Evolutionary conservation across 257 asterid genomes (phyloP).

Genomic region (Ilex aquifolium): DNA sequence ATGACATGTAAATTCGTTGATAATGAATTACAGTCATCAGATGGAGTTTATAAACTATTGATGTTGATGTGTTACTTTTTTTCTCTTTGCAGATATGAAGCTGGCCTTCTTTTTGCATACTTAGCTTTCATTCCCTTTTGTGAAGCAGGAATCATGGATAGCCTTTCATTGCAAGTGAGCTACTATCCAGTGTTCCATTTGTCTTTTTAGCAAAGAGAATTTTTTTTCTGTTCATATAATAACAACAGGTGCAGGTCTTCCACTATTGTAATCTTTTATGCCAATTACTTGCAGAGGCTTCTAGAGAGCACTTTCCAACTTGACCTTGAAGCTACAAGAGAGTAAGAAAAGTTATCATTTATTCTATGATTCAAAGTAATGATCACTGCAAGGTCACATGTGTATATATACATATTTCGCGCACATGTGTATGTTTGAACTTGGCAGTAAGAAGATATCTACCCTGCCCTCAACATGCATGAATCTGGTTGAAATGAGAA

Average conservation of each 20-base stretch:
- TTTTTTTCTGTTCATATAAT: too few species aligned
- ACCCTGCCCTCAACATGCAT: too few species aligned
- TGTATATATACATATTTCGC: not conserved
- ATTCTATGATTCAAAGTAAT: not conserved
- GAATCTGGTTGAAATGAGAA: too few species aligned
- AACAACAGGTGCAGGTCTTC: too few species aligned
- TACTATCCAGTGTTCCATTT: not conserved
- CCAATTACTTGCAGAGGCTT: constrained; percentile 61
- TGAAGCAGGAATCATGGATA: constrained; percentile 80
- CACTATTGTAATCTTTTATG: constrained; percentile 1
- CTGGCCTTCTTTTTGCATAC: constrained; percentile 81
- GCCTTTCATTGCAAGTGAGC: constrained; percentile 74
- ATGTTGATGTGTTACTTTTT: constrained; percentile 5
- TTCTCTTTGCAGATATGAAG: constrained; percentile 69
- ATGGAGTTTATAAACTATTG: not conserved
- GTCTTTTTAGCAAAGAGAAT: too few species aligned
- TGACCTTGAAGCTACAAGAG: constrained; percentile 81
- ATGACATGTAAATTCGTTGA: constrained; percentile 60
- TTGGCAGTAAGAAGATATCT: too few species aligned
- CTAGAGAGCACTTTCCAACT: constrained; percentile 81
- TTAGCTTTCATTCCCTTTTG: constrained; percentile 83
- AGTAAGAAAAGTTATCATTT: constrained; percentile 44
- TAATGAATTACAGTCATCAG: constrained; percentile 1
- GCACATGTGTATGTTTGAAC: too few species aligned
- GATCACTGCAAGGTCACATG: not conserved